A percentile compares a stretch with the other conserved stretches of the same genome.
Conservation (phyloP, 148 eudicot species). For the Amaranthus hypochondriacus region DNA sequence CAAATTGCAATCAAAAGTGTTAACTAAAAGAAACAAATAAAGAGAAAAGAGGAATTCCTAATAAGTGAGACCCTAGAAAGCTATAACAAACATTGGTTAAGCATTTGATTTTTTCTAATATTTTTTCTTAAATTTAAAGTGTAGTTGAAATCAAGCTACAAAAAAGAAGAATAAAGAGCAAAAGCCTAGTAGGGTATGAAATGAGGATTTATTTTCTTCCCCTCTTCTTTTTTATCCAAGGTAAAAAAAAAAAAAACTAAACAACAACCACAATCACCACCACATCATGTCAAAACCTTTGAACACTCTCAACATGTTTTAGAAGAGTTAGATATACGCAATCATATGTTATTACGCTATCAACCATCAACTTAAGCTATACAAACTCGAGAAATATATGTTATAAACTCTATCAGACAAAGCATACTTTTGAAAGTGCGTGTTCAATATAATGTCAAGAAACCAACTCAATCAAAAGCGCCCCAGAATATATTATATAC, state of each 20-base stretch:
- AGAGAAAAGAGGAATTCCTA: not conserved
- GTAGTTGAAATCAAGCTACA: conserved; percentile 41
- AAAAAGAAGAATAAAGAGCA: conserved; percentile 15
- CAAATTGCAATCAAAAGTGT: conserved; percentile 14
- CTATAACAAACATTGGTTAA: no score
- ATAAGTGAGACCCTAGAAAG: conserved; percentile 3
- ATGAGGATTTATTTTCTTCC: not conserved
- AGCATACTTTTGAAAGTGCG: no score
- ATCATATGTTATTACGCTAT: not conserved
- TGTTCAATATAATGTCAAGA: no score
- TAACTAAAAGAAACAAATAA: not conserved
- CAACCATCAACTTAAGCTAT: no score
- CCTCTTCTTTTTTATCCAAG: not conserved
- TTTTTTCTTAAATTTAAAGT: conserved; percentile 17
- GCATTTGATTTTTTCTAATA: no score
- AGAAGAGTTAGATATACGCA: conserved; percentile 5
- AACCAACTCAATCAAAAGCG: no score
- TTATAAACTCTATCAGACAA: no score
- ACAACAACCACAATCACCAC: not conserved
- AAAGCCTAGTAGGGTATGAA: conserved; percentile 3
- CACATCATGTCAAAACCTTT: no score
- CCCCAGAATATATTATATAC: no score
- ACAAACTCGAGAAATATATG: no score
- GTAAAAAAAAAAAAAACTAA: not conserved
- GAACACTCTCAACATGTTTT: not conserved